phyloP scores from a whole-genome alignment of 208 protist genomes.

The Trypanosoma scelopori region DNA sequence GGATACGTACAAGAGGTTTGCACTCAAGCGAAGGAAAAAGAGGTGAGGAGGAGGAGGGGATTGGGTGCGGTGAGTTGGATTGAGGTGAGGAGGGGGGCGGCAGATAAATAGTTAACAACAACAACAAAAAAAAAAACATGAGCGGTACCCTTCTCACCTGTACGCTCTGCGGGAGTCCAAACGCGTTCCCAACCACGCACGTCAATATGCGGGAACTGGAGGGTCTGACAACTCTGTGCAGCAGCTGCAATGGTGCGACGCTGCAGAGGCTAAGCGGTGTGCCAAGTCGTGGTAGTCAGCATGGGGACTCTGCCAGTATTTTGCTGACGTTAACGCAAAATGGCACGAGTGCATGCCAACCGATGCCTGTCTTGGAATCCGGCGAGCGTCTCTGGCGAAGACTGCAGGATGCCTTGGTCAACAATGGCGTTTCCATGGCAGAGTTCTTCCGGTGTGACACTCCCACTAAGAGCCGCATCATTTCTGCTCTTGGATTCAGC shows the following conservation, averaged over 20 bases:
- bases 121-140: constrained; percentile 17
- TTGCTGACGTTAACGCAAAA: not conserved
- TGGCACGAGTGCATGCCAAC: not conserved
- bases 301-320: not conserved
- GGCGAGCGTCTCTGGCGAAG: constrained; percentile 11
- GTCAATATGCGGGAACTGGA: constrained; percentile 2
- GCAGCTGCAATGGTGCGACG: constrained; percentile 9
- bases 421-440: constrained; percentile 20
- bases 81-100: not conserved
- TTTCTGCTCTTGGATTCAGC: constrained; percentile 20
- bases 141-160: constrained; percentile 11
- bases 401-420: constrained; percentile 18
- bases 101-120: not conserved
- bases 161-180: constrained; percentile 11
- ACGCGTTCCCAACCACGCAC: constrained; percentile 3
- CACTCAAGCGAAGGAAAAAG: not conserved
- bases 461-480: constrained; percentile 8
- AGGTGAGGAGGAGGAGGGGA: not conserved
- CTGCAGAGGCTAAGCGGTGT: constrained; percentile 1
- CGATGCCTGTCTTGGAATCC: not conserved
- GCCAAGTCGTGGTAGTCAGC: not conserved
- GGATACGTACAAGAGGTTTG: not conserved
- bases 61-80: not conserved
- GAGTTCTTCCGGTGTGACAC: constrained; percentile 22
- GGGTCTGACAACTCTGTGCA: constrained; percentile 21